Conservation (phyloP, 768 basidiomycete species). For the Tulasnella sp. region DNA sequence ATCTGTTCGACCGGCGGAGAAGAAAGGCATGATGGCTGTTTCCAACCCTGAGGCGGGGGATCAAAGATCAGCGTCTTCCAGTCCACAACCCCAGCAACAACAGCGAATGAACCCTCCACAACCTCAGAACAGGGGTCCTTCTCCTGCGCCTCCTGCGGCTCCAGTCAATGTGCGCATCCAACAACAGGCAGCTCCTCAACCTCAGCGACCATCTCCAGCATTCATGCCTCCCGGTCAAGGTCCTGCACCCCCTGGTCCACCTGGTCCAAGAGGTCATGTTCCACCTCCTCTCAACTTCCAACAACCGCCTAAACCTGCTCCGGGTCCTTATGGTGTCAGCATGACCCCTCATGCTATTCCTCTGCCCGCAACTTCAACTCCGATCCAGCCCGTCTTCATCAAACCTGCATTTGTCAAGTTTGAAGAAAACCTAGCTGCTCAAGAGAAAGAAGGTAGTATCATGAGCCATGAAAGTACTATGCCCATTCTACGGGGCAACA, state of each 20-base stretch:
- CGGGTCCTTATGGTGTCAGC: slow-evolving; percentile 4
- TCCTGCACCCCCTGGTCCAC: neutral
- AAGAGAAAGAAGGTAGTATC: neutral
- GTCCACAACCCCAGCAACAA: slow-evolving; percentile 7
- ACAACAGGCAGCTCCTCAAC: slow-evolving; percentile 10
- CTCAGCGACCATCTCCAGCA: slow-evolving; percentile 8
- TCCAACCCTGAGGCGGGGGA: slow-evolving; percentile 3
- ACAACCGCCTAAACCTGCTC: neutral
- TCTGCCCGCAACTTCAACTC: slow-evolving; percentile 1
- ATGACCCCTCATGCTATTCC: slow-evolving; percentile 11
- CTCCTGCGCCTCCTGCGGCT: slow-evolving; percentile 12
- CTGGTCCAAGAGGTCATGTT: neutral
- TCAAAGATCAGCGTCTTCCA: neutral
- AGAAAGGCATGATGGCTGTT: neutral
- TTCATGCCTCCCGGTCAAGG: neutral
- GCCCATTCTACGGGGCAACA: slow-evolving; percentile 16
- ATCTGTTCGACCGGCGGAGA: neutral
- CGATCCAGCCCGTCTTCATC: slow-evolving; percentile 12
- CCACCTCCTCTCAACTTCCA: neutral
- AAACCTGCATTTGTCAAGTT: slow-evolving; percentile 15
- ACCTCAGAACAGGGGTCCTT: too few species aligned
- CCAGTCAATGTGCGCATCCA: slow-evolving; percentile 4
- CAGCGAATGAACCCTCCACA: neutral
- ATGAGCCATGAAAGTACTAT: slow-evolving; percentile 10
- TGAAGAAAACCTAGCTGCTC: neutral